Evolutionary conservation across 805 yeast genomes (phyloP), one percentile per base, ranked within the genome.

Genomic region (Metschnikowia gelsemii): DNA sequence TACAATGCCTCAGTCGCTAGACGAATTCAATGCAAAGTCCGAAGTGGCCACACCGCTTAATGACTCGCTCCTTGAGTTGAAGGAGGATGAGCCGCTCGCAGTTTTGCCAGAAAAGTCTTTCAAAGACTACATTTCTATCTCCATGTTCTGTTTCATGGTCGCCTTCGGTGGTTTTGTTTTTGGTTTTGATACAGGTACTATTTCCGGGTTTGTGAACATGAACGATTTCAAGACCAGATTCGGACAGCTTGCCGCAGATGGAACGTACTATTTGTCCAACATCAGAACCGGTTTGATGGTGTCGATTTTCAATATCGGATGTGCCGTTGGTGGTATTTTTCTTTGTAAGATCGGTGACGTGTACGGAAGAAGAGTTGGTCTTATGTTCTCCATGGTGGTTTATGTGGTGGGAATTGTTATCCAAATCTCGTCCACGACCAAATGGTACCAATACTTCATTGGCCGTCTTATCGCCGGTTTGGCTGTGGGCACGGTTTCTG

Each of bases 141-240:
- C 66, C 65, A 32, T 62, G 19, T 64, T 67, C 50, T 80, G 87
- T 62, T 52, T 72, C 13, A 54, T 77, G 40, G 77, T 83, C 50
- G 85, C 87, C 24, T 83, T 83, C 49, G 88, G 87, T 66, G 90
- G 89, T 34, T 83, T 79, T 58, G 82, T 82, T 33, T 83, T 80
- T 55, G 89, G 89, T 46, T 82, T 82, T 75, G 89, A 82, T 68
- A 83, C 87, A 38, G 89, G 88, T 68, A 81, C 88, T 49, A 77
- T 82, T 61, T 80, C 85, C 30, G 87, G 87, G 51, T 79, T 82
- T 54, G 79, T 81, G 36, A 78, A 78, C 58, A 78, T 82, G 80
- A 52, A 68, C n/a, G 79, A 79, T 47, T 82, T 75, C 61, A 57
- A 63, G 38, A 42, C 50, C 14, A 66, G 81, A 53, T 80, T 81